Percentiles rank a stretch among this genome's conserved stretches.
These are phyloP conservation scores for Cadophora sp. DNA, from an alignment of 2,329 filamentous ascomycete species.

Conservation along the genomic window DNA sequence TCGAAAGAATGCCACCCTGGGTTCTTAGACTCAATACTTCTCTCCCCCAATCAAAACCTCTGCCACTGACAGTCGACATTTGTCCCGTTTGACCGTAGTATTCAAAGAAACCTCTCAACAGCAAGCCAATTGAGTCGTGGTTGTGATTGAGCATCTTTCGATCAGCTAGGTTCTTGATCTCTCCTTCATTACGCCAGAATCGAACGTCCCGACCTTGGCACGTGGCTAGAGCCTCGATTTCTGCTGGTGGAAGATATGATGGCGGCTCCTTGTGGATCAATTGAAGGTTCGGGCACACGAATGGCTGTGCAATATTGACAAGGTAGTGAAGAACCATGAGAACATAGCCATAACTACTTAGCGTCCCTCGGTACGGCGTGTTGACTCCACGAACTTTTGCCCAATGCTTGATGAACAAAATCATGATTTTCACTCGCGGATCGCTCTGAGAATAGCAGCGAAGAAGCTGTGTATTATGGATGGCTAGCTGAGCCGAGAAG, in stretches of 20 bases:
- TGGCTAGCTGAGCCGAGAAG: slow-evolving; percentile 81
- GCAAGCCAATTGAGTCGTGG: slow-evolving; percentile 68
- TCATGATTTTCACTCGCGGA: slow-evolving; percentile 75
- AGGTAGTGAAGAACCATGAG: slow-evolving; percentile 93
- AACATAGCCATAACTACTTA: slow-evolving; percentile 91
- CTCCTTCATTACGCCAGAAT: slow-evolving; percentile 79
- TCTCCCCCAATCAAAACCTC: slow-evolving; percentile 79
- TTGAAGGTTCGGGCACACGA: slow-evolving; percentile 86
- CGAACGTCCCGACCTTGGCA: slow-evolving; percentile 73
- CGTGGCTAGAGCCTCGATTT: slow-evolving; percentile 46
- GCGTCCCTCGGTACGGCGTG: slow-evolving; percentile 81
- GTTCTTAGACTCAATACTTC: slow-evolving; percentile 82
- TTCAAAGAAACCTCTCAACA: slow-evolving; percentile 86
- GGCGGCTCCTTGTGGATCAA: slow-evolving; percentile 55
- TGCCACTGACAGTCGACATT: slow-evolving; percentile 57
- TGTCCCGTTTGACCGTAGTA: slow-evolving; percentile 74
- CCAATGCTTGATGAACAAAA: slow-evolving; percentile 91
- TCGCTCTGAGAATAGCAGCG: slow-evolving; percentile 85
- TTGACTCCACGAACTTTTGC: slow-evolving; percentile 87
- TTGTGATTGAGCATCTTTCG: slow-evolving; percentile 71
- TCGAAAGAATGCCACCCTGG: slow-evolving; percentile 71
- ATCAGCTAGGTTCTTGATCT: slow-evolving; percentile 67
- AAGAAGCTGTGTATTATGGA: slow-evolving; percentile 84
- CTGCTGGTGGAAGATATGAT: slow-evolving; percentile 50
- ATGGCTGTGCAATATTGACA: slow-evolving; percentile 80